Evolutionary conservation across 768 basidiomycete species (phyloP), one percentile per base, ranked within the genome.

Genomic region (Hericium rajendrae): DNA sequence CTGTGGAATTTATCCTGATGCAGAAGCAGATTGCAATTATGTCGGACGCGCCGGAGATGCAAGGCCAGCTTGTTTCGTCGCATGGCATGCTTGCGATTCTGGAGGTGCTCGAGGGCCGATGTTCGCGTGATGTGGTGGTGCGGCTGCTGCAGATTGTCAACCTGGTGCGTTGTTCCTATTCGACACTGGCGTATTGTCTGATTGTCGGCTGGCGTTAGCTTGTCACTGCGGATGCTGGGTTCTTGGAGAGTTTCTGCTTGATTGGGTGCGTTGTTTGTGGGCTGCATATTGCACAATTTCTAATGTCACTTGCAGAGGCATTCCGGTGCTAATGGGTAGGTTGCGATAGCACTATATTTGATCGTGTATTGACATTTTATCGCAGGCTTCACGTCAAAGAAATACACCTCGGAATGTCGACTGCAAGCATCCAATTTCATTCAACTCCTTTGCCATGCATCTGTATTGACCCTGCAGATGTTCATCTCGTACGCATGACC

Each of bases 341-440:
- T 74, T 6, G 12, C 53, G 2, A 2, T 12, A 37, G 13, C 4
- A 15, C 9, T 16, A 1, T 38, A 48, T 15, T 49, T 43, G 49
- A 51, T 48, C 32, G 54, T 57, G 10, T 51, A 39, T 40, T 41
- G 52, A 39, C 38, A 54, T 8, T 39, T 32, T 13, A n/a, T 38
- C 16, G 24, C 61, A 91, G 91, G 86, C 48, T 98, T 94, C 67
- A 94, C 95, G 0, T 92, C 91, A 11, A 97, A 95, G 75, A 91
- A 88, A 64, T 92, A 91, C 66, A 86, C 94, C 1, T 84, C 89
- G 12, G 94, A 97, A 68, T 97, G 94, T 64, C 84, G 97, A 38
- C 71, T 90, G n/a, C 91, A 97, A 67, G 95, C 94, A 0, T 97
- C 97, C 2, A 85, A 91, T 65, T 97, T 98, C 70, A 91, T 99